Base-by-base conservation (phyloP, 345 rosid genomes). In the Leavenworthia alabamica region DNA sequence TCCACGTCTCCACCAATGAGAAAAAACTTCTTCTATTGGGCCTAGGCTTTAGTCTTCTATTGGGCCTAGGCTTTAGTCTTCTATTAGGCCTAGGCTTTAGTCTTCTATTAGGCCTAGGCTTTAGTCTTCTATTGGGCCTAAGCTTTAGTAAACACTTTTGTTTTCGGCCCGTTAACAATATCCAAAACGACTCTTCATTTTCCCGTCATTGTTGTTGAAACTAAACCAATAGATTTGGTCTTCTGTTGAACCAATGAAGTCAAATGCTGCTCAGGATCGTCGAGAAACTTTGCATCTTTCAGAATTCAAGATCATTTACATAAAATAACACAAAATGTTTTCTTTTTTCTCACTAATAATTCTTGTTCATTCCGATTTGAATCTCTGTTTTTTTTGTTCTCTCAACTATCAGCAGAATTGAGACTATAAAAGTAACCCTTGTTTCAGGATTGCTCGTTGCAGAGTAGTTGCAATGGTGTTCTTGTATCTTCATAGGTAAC, bases 401-500 rank as follows among this genome's bases (percentile, higher is more conserved):
- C 59, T 58, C 19, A 11, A 41, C 53, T 44, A 67, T 9, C 44
- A 40, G 52, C 15, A 13, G 23, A 10, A 23, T n/a, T 33, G 35
- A 53, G 35, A 53, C 56, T 53, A 61, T 42, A n/a, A n/a, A n/a
- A n/a, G n/a, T n/a, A n/a, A n/a, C n/a, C n/a, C n/a, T n/a, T n/a
- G n/a, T n/a, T n/a, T n/a, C n/a, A n/a, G n/a, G n/a, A n/a, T n/a
- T n/a, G n/a, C n/a, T n/a, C n/a, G n/a, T n/a, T 77, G 77, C 85
- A 90, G 48, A 80, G 88, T 43, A 81, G 48, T 42, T 82, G 92
- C 82, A 81, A 75, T 2, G 86, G 78, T 44, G 73, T 54, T 43
- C 83, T 62, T 37, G 80, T 45, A 16, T 78, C 70, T 0, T 81
- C 63, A 8, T 61, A 72, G 17, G 68, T 58, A 20, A 74, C 62